Evolutionary conservation across 1,284 basidiomycete genomes (phyloP).

Genomic region (Phylloporus sp.): DNA sequence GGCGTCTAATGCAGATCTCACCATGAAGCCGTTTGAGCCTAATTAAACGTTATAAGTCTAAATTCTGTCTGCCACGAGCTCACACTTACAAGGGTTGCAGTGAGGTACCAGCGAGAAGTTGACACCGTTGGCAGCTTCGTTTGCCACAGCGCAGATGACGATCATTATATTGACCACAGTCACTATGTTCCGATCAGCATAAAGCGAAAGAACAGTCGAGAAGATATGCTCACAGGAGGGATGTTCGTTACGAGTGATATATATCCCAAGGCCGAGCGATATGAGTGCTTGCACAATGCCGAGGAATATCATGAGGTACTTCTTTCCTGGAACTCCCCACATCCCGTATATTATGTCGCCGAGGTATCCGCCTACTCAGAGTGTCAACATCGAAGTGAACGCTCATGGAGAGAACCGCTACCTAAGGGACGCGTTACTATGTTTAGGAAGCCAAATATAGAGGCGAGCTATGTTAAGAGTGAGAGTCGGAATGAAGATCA

Average conservation of each 20-base stretch:
- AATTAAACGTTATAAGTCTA: conserved; percentile 23
- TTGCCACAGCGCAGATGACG: conserved; percentile 18
- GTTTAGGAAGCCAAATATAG: conserved; percentile 56
- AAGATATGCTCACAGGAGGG: conserved; percentile 10
- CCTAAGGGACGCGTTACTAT: conserved; percentile 52
- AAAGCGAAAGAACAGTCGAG: too few relatives aligned
- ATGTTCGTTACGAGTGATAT: conserved; percentile 42
- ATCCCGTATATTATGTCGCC: conserved; percentile 53
- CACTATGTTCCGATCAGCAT: too few relatives aligned
- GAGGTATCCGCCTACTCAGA: conserved; percentile 48
- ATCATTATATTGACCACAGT: conserved; percentile 37
- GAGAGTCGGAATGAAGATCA: neutral
- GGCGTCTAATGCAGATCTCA: conserved; percentile 3
- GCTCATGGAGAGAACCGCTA: conserved; percentile 4
- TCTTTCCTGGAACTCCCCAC: conserved; percentile 56
- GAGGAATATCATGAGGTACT: conserved; percentile 50
- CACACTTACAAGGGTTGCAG: conserved; percentile 48
- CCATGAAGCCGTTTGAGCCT: conserved; percentile 44
- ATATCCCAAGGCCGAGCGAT: conserved; percentile 50
- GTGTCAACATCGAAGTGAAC: neutral
- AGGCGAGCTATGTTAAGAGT: conserved; percentile 37
- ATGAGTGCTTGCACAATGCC: conserved; percentile 52
- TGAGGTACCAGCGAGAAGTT: conserved; percentile 61
- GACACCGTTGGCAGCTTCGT: conserved; percentile 54
- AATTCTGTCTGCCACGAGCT: neutral